Base-by-base conservation (phyloP, 1,139 yeast genomes). In the Petasospora rhodanensis region DNA sequence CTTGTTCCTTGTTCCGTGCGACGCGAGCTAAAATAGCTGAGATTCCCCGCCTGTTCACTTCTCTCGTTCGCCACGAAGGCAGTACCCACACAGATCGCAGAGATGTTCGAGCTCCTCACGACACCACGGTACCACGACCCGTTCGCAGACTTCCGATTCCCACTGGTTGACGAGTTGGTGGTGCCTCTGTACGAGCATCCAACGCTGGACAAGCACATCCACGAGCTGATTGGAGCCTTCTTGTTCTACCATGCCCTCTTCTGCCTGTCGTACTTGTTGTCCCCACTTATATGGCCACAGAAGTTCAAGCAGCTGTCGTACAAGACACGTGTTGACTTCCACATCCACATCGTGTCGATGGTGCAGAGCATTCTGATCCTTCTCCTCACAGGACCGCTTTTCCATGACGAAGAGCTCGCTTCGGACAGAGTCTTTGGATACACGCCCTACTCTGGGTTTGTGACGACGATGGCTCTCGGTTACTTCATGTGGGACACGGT, bases 401-500 rank as follows among this genome's bases (percentile, higher is more conserved):
- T 81, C 62, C 61, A 64, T 45, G 82, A 81, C 49, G 67, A 73
- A 12, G 57, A 60, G 31, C 56, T 74, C 19, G 61, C 65, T 38
- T 54, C 21, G 13, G 72, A 75, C 40, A 37, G 46, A 22, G 66
- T 89, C n/a, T 71, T 73, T 47, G 86, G 82, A 1, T 71, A 72
- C 49, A 76, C 82, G 19, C 85, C 89, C 4, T 86, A 82, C 52
- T 76, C 81, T 2, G 83, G 83, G 12, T 69, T 85, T 35, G 80
- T 86, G 18, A 62, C 76, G 24, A 67, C 93, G 3, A 62, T 79
- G 55, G 89, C 95, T 6, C 54, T 73, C 18, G 96, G 96, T 2
- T 91, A 91, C 63, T 91, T 91, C 55, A 48, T 85, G n/a, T 91
- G 98, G 97, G 98, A 91, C 56, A 57, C 81, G 17, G 58, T 66